Evolutionary conservation across 2,329 filamentous ascomycete genomes (phyloP), one percentile per base, ranked within the genome.

Genomic region (Stemphylium beticola): DNA sequence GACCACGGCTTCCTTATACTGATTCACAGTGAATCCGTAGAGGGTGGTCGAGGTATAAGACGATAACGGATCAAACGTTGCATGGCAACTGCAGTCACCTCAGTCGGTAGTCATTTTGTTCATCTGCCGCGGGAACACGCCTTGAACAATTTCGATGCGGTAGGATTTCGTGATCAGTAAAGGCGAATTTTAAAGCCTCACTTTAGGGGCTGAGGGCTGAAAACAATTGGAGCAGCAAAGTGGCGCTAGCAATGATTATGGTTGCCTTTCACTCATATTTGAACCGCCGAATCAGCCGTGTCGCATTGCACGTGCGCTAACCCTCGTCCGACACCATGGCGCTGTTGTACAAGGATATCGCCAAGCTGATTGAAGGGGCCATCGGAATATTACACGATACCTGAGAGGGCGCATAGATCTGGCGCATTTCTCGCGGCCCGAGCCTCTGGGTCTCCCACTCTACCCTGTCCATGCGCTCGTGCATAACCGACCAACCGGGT

Each of bases 341-440:
- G 41, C 43, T 43, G 70, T 72, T 34, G 61, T 63, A 74, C 72
- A 70, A 56, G 52, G 61, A 67, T 73, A 74, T 72, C 68, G 71
- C 70, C 71, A 74, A 74, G 71, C 31, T 48, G 50, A 45, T 64
- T n/a, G 52, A 62, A 58, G 54, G 42, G 42, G 46, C 55, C 62
- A 64, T 68, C 62, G 64, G 64, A 63, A 61, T 40, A 52, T 58
- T 71, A 64, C 60, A 60, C 50, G 50, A 61, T 55, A 55, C 51
- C 54, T 58, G 44, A 52, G 36, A 49, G 48, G 22, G 61, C 61
- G 66, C 66, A 67, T 56, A 67, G 62, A 70, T 71, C 67, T 69
- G 52, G 58, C 62, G 47, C 53, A 46, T 47, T 49, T 29, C 38
- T 61, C 56, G 62, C 65, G 64, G 68, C 57, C 70, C 70, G 64